Percentiles rank a stretch among this genome's conserved stretches.
Evolutionary conservation across 2,329 filamentous ascomycete genomes (phyloP).

Genomic region (Zarea fungicola): DNA sequence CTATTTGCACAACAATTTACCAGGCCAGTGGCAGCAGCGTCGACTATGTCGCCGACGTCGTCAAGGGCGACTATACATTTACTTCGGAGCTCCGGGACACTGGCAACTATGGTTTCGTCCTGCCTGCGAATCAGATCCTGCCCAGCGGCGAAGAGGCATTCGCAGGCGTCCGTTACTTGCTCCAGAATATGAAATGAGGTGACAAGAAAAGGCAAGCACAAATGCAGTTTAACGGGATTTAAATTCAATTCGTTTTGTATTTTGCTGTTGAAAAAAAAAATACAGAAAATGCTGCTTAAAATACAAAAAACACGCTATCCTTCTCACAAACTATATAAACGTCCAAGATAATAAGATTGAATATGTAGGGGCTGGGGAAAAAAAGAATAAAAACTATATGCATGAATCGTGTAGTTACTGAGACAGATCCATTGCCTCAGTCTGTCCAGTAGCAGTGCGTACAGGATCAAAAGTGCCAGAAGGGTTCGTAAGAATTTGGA

Average conservation of each 20-base stretch:
- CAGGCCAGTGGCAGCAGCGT: slow-evolving; percentile 43
- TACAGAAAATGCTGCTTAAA: no score
- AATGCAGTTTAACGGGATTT: no score
- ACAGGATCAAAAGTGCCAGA: slow-evolving; percentile 9
- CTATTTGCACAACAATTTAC: slow-evolving; percentile 59
- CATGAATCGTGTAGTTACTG: not conserved
- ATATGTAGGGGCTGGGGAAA: no score
- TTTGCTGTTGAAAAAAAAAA: no score
- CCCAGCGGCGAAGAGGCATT: slow-evolving; percentile 39
- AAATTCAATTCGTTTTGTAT: no score
- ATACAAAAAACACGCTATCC: not conserved
- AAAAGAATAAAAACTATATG: no score
- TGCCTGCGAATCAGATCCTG: slow-evolving; percentile 38
- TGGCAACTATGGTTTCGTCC: slow-evolving; percentile 36
- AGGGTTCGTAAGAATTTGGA: slow-evolving; percentile 5
- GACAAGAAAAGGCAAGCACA: not conserved
- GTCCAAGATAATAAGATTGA: no score
- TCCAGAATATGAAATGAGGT: slow-evolving; percentile 33
- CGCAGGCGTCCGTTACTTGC: slow-evolving; percentile 55
- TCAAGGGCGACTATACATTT: slow-evolving; percentile 36
- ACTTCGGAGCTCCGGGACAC: slow-evolving; percentile 33
- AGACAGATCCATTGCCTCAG: slow-evolving; percentile 6
- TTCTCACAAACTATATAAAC: no score
- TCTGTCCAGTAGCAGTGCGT: not conserved
- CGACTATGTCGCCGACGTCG: slow-evolving; percentile 41